Base-by-base conservation (phyloP, 1,139 yeast species). In the Blastobotrys persicus region DNA sequence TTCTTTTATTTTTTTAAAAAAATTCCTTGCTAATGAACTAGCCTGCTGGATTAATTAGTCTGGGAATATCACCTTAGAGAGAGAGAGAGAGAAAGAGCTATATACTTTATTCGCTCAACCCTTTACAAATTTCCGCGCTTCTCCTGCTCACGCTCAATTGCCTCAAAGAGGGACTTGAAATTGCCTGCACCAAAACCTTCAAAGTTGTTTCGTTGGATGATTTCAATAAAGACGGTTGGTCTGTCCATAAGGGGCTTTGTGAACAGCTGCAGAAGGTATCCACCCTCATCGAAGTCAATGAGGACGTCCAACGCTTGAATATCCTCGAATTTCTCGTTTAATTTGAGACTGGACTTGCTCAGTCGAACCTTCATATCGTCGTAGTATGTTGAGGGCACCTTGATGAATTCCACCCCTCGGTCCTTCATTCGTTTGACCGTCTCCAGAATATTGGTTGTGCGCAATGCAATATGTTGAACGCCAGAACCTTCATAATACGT, bases 121-220 rank as follows among this genome's bases (percentile, higher is more conserved):
- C n/a, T 19, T 48, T 56, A 66, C 31, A 69, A 56, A 41, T 70
- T 70, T 5, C 74, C 74, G 23, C 74, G 62, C 50, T 53, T 49
- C 7, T 53, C 63, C 53, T 70, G 74, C 54, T 70, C 74, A 76
- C 87, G 52, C 63, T 86, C 96, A 52, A 88, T 81, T 3, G 87
- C 80, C 62, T 86, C 91, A 61, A 85, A 87, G 45, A 88, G 70
- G 0, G 92, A 86, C 63, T 80, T 84, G 70, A 88, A 88, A 48
- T 89, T 88, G 0, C 95, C 95, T 46, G 88, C 88, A 0, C 95
- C 96, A 68, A 88, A 88, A 1, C 96, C 96, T 54, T 83, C 77
- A 63, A 85, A 91, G 60, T 85, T 85, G 59, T 76, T 75, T 55
- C 95, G 76, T 66, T 88, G 94, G 55, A 88, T 88, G 17, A 87